phyloP scores from a whole-genome alignment of 2,329 filamentous ascomycete genomes.

The Alternaria ventricosa region DNA sequence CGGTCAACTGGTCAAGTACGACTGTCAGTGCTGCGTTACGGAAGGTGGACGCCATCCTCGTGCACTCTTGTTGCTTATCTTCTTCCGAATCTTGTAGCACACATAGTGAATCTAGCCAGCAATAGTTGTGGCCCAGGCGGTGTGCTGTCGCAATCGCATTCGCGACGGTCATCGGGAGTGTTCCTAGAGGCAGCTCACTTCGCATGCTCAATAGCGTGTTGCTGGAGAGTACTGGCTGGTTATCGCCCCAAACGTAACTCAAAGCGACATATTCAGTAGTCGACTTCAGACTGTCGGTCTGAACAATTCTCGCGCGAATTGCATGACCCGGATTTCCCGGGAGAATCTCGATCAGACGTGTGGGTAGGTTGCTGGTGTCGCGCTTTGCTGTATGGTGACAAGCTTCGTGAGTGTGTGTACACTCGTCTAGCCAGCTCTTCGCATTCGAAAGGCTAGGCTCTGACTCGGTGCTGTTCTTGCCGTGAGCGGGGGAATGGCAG shows the following conservation, averaged over 20 bases:
- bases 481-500: conserved; percentile 14
- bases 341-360: conserved; percentile 40
- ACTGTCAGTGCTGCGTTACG: conserved; percentile 46
- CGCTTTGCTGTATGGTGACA: conserved; percentile 23
- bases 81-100: conserved; percentile 41
- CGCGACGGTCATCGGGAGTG: conserved; percentile 30
- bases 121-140: conserved; percentile 39
- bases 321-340: conserved; percentile 18
- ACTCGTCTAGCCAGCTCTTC: conserved; percentile 41
- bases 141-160: conserved; percentile 37
- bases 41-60: conserved; percentile 40
- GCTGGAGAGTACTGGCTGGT: conserved; percentile 29
- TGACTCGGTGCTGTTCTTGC: background rate
- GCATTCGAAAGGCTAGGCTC: conserved; percentile 18
- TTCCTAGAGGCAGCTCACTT: conserved; percentile 19
- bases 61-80: conserved; percentile 41
- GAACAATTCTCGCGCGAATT: conserved; percentile 29
- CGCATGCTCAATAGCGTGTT: conserved; percentile 21
- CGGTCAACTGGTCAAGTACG: conserved; percentile 29
- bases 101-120: conserved; percentile 46
- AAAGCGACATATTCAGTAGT: conserved; percentile 33
- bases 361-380: conserved; percentile 30
- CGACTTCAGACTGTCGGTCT: conserved; percentile 25
- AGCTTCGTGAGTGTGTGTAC: conserved; percentile 32
- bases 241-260: conserved; percentile 36